These are phyloP conservation scores for Wickerhamiella domercqiae DNA, from an alignment of 805 yeast species.

Conservation along the genomic window DNA sequence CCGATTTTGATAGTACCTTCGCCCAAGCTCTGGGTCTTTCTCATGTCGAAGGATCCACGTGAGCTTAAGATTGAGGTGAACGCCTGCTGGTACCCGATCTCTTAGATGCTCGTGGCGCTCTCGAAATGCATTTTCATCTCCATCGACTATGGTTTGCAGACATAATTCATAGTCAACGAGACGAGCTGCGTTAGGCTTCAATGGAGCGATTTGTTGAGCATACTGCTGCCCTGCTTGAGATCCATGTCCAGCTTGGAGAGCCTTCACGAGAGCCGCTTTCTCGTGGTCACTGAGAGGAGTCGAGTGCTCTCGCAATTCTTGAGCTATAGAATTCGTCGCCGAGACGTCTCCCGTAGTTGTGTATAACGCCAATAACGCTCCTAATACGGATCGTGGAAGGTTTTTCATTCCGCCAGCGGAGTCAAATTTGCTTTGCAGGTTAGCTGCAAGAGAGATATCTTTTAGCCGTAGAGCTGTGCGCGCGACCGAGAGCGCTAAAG, in stretches of 20 bases:
- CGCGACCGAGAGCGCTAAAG: constrained; percentile 6
- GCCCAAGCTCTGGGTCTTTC: constrained; percentile 8
- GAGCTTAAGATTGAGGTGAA: constrained; percentile 11
- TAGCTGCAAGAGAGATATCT: constrained; percentile 3
- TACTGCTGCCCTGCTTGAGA: too few relatives aligned
- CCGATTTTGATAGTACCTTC: constrained; percentile 12
- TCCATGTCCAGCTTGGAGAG: constrained; percentile 1
- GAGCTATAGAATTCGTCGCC: neutral
- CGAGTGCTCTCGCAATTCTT: neutral
- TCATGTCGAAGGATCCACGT: constrained; percentile 16
- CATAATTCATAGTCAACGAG: constrained; percentile 8
- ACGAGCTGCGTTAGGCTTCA: constrained; percentile 2
- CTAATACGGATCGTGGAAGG: neutral
- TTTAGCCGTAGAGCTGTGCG: constrained; percentile 5
- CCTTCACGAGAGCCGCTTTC: constrained; percentile 8
- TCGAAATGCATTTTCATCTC: neutral
- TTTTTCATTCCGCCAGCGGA: neutral
- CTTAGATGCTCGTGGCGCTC: neutral
- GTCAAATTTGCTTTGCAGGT: neutral
- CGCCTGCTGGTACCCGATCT: constrained; percentile 5
- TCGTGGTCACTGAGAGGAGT: constrained; percentile 24
- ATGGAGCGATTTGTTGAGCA: constrained; percentile 3
- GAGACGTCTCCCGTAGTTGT: neutral
- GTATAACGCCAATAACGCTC: neutral
- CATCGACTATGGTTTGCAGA: constrained; percentile 9